A percentile compares a stretch with the other conserved stretches of the same genome.
Evolutionary conservation across 139 green algal species (phyloP).

Genomic region (Chlamydomonas sp.): DNA sequence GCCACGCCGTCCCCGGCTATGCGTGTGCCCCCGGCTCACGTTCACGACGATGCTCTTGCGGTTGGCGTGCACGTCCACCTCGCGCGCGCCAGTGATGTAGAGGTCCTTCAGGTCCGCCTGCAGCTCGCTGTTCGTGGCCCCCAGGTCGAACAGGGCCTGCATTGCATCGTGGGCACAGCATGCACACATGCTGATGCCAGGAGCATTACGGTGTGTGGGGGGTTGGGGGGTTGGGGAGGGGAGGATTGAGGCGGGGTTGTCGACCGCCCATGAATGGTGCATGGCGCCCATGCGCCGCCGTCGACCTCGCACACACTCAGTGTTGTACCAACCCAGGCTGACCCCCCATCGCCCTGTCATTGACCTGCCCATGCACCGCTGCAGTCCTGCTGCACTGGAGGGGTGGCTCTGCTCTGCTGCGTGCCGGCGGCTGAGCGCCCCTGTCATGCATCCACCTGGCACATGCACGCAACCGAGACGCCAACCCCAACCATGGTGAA

Average conservation of each 20-base stretch:
- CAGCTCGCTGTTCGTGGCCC: conserved; percentile 97
- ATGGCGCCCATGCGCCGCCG: background rate
- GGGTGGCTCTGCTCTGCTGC: too few relatives aligned
- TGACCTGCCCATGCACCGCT: too few relatives aligned
- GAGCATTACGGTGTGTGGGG: background rate
- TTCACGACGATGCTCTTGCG: conserved; percentile 96
- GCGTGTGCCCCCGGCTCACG: conserved; percentile 35
- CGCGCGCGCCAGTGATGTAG: conserved; percentile 92
- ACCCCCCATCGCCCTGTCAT: too few relatives aligned
- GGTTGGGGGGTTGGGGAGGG: background rate
- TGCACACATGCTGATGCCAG: background rate
- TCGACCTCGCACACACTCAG: background rate
- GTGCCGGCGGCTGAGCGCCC: background rate
- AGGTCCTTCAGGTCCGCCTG: conserved; percentile 96
- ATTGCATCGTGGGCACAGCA: background rate
- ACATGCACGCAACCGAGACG: too few relatives aligned
- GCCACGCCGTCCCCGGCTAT: background rate
- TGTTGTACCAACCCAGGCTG: too few relatives aligned
- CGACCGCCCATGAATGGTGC: background rate
- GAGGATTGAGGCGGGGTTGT: background rate
- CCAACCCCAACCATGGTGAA: background rate
- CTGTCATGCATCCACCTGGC: background rate
- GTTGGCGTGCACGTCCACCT: conserved; percentile 80
- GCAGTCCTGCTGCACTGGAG: too few relatives aligned
- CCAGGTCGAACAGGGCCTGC: conserved; percentile 98